Conservation (phyloP, 2,329 filamentous ascomycete genomes). For the Colletotrichum scovillei region DNA sequence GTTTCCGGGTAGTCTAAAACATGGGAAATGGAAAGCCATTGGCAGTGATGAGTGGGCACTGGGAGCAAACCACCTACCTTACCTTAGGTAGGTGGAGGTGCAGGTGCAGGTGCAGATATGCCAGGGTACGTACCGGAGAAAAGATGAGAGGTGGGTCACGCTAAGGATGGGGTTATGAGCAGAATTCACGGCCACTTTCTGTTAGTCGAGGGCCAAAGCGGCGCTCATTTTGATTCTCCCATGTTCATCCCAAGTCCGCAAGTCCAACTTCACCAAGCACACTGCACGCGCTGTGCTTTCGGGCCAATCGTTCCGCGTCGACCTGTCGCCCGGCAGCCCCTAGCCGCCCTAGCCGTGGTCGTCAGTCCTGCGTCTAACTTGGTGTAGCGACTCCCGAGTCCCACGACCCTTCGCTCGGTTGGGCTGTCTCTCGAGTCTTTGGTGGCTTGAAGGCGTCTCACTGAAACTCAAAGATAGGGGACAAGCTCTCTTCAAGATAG, state of each 20-base stretch:
- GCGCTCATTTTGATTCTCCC: not conserved
- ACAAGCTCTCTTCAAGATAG: not conserved
- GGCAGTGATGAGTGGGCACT: not conserved
- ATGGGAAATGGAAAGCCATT: constrained; percentile 4
- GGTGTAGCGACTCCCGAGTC: not conserved
- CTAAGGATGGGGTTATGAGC: not conserved
- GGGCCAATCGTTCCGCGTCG: constrained; percentile 2
- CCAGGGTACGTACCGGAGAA: constrained; percentile 3
- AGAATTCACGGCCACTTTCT: not conserved
- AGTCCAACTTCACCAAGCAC: not conserved
- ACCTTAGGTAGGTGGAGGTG: too few species aligned
- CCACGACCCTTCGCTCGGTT: not conserved
- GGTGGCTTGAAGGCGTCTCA: constrained; percentile 32
- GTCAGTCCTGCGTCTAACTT: not conserved
- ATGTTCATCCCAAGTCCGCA: not conserved
- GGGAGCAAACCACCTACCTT: not conserved
- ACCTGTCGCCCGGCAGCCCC: not conserved
- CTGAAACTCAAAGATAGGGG: constrained; percentile 20
- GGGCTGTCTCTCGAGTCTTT: not conserved
- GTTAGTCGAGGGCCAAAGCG: not conserved
- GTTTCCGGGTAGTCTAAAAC: constrained; percentile 20
- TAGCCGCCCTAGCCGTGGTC: not conserved
- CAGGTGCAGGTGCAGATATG: not conserved
- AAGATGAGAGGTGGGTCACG: not conserved
- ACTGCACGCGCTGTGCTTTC: not conserved